Evolutionary conservation across 345 rosid genomes (phyloP), one percentile per base, ranked within the genome.

Genomic region (Ceriops decandra): DNA sequence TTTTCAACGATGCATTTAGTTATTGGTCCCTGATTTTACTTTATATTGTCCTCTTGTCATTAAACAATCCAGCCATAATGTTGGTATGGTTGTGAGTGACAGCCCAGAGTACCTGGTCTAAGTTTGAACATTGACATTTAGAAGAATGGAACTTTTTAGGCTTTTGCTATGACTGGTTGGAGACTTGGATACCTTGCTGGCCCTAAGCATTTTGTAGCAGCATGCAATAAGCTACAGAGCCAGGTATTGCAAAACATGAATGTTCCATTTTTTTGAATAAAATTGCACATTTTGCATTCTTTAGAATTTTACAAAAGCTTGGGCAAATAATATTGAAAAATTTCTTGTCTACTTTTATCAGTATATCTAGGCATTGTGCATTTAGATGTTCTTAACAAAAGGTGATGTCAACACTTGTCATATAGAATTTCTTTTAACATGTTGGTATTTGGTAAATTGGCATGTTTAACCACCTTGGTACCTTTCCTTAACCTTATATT

Each of bases 161-260:
- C 99, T 67, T 95, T 88, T 73, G 99, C 99, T 52, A 95, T 95
- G 97, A 95, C 99, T 79, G 98, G 99, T 28, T 95, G 99, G 99
- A 85, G 99, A 54, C 97, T 95, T 70, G 96, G 98, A 66, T 92
- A 92, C 67, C 63, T 95, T 31, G 98, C 99, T 33, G 99, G 98
- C 56, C 98, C 98, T 56, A 92, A 84, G 67, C 96, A 85, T 73
- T 92, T 95, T 74, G 81, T 92, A n/a, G 79, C 93, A 47, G 99
- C 99, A 60, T 92, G 98, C 68, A 90, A 86, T 74, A 95, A 95
- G 79, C 78, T 95, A 71, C 99, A 95, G 79, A 93, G 99, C 81
- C 99, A 95, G 95, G 99, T 95, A 82, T 26, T 73, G 17, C 60
- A 68, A 57, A 6, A 36, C 42, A 21, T 70, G 21, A 19, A 32